Evolutionary conservation across 495 filamentous ascomycete genomes (phyloP).

Genomic region (Xylaria castorea): DNA sequence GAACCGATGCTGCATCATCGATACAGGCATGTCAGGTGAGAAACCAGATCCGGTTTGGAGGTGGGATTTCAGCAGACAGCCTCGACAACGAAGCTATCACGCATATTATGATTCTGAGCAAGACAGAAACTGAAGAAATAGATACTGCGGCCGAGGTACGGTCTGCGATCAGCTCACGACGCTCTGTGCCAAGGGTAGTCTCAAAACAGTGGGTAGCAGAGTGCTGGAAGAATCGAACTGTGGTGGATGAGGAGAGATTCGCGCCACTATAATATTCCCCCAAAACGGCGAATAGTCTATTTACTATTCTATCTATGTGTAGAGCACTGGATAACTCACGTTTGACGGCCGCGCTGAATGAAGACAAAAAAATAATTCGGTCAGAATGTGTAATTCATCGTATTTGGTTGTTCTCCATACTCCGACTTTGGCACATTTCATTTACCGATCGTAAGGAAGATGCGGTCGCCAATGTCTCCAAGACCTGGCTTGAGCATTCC

Average conservation of each 20-base stretch:
- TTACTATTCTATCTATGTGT: constrained; percentile 1
- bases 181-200: constrained; percentile 73
- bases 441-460: constrained; percentile 94
- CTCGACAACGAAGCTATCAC: constrained; percentile 61
- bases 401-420: constrained; percentile 5
- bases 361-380: neutral
- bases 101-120: constrained; percentile 66
- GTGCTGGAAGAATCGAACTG: constrained; percentile 78
- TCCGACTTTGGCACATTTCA: constrained; percentile 44
- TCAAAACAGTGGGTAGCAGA: constrained; percentile 75
- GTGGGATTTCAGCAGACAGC: constrained; percentile 58
- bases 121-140: constrained; percentile 39
- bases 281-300: neutral
- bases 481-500: constrained; percentile 94
- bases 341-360: neutral
- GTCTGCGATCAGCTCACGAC: constrained; percentile 48
- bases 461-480: constrained; percentile 89
- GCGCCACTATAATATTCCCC: constrained; percentile 32
- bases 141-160: constrained; percentile 53
- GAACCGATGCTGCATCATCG: constrained; percentile 27
- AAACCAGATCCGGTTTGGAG: constrained; percentile 68
- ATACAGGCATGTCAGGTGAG: constrained; percentile 38
- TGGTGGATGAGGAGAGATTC: constrained; percentile 80
- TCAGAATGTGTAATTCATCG: neutral
- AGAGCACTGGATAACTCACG: neutral